Conservation (phyloP, 2,329 filamentous ascomycete genomes). For the Cladosporium sp. region DNA sequence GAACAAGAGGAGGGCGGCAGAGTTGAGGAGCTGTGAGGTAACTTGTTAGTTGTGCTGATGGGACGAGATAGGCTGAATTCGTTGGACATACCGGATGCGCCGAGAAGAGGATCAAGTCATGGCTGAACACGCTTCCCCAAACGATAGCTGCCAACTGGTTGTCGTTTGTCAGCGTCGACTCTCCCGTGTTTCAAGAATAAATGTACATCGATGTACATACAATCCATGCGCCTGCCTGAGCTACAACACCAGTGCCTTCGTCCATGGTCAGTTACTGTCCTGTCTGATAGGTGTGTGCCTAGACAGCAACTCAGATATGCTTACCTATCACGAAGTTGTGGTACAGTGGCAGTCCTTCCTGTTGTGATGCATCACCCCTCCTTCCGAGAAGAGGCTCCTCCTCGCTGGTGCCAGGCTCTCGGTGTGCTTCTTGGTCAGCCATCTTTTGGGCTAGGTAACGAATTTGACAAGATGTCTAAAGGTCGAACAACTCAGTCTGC, state of each 20-base stretch:
- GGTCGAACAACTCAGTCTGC: not conserved
- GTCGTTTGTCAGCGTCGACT: conserved; percentile 22
- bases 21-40: conserved; percentile 37
- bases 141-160: conserved; percentile 68
- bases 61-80: not conserved
- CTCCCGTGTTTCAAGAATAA: not conserved
- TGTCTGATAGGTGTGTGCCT: not conserved
- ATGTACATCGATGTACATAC: conserved; percentile 42
- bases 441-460: conserved; percentile 37
- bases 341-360: conserved; percentile 61
- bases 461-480: not conserved
- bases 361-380: conserved; percentile 72
- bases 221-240: conserved; percentile 76
- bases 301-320: conserved; percentile 29
- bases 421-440: conserved; percentile 52
- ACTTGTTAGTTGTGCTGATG: not conserved
- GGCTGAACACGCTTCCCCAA: conserved; percentile 73
- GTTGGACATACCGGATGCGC: conserved; percentile 71
- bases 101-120: conserved; percentile 75
- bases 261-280: conserved; percentile 21
- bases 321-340: conserved; percentile 75
- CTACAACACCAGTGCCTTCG: conserved; percentile 75
- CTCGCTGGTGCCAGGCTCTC: conserved; percentile 49
- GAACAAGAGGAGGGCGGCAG: conserved; percentile 69
- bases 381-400: conserved; percentile 70